phyloP scores from a whole-genome alignment of 2,329 filamentous ascomycete genomes.

The Fusarium chuoi region DNA sequence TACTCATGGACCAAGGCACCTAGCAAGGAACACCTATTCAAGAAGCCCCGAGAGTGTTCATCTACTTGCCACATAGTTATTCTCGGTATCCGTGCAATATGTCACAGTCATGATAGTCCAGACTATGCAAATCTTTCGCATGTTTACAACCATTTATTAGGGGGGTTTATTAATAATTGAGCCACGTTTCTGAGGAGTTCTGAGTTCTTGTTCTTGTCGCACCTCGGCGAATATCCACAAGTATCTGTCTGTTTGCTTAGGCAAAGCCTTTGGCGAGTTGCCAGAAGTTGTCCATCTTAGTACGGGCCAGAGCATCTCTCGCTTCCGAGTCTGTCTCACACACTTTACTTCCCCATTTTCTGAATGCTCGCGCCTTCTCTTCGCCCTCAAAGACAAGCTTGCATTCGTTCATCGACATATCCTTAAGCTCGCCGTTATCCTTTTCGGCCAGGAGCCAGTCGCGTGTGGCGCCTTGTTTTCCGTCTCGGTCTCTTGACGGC shows the following conservation, averaged over 20 bases:
- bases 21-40: not conserved
- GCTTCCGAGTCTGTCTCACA: conserved; percentile 94
- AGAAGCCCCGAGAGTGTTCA: not conserved
- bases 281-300: conserved; percentile 97
- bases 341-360: conserved; percentile 88
- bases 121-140: not conserved
- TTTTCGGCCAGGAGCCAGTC: conserved; percentile 85
- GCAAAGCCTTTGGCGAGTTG: conserved; percentile 77
- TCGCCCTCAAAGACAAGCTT: conserved; percentile 91
- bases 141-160: not conserved
- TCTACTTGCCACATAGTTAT: not conserved
- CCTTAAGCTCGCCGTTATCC: conserved; percentile 80
- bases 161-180: not conserved
- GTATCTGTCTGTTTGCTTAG: conserved; percentile 12
- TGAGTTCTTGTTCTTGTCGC: not conserved
- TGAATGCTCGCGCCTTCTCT: conserved; percentile 80
- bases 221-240: not conserved
- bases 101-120: not conserved
- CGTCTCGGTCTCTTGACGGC: conserved; percentile 70
- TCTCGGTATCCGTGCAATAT: not conserved
- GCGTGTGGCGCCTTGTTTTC: conserved; percentile 70
- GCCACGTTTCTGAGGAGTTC: not conserved
- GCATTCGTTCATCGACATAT: conserved; percentile 85
- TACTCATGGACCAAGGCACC: not conserved
- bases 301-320: conserved; percentile 78